These are phyloP conservation scores for Hyaloscypha bicolor DNA, from an alignment of 495 filamentous ascomycete species.

Conservation along the genomic window DNA sequence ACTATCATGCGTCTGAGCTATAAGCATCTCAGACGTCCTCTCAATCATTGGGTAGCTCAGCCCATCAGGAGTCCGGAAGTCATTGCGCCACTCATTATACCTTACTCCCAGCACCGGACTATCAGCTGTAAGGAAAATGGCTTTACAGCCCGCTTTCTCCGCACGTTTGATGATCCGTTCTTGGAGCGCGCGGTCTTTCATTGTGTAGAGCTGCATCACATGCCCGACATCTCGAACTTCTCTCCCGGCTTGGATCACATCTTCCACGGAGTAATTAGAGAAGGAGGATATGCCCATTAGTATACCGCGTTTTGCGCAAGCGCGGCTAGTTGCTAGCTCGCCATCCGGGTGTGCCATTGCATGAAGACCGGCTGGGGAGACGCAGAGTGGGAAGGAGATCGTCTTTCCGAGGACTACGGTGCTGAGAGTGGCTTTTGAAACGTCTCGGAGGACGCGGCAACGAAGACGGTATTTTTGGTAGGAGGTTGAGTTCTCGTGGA, in stretches of 20 bases:
- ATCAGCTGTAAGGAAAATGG: constrained; percentile 67
- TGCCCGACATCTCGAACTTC: constrained; percentile 41
- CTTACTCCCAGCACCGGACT: constrained; percentile 62
- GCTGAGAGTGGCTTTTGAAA: constrained; percentile 53
- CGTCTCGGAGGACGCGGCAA: constrained; percentile 70
- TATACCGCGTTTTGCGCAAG: constrained; percentile 49
- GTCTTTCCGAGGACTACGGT: constrained; percentile 64
- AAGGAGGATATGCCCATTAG: constrained; percentile 55
- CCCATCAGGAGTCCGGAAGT: constrained; percentile 18
- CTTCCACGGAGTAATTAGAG: constrained; percentile 40
- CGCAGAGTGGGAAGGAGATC: constrained; percentile 55
- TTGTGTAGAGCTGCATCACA: constrained; percentile 83
- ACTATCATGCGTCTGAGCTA: constrained; percentile 32
- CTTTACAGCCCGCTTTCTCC: constrained; percentile 58
- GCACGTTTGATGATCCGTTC: constrained; percentile 60
- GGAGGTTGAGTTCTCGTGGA: constrained; percentile 46
- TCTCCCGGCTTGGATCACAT: constrained; percentile 34
- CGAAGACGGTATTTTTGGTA: constrained; percentile 51
- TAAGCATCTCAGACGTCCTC: constrained; percentile 11
- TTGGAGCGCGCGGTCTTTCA: constrained; percentile 65
- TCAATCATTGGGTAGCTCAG: constrained; percentile 13
- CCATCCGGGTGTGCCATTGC: constrained; percentile 56
- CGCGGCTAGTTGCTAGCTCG: constrained; percentile 53
- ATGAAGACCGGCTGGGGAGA: constrained; percentile 63
- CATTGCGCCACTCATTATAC: constrained; percentile 47